Base-by-base conservation (phyloP, 257 asterid genomes). In the Haberlea rhodopensis region DNA sequence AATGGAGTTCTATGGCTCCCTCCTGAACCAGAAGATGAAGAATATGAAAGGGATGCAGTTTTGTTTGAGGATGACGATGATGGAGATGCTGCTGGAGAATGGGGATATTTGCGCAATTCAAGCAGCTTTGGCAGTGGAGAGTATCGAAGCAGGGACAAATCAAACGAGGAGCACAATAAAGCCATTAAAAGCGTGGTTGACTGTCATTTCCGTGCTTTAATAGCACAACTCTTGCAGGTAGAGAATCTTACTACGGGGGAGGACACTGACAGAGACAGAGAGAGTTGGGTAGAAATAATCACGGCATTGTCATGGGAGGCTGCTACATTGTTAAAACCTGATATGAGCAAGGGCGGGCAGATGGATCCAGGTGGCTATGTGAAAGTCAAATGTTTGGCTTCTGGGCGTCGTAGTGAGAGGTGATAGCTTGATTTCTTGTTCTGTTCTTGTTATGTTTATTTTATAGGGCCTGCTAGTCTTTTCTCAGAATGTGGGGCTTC, bases 331-430 rank as follows among this genome's bases (percentile, higher is more conserved):
- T 76, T 92, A 68, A 92, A 85, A 82, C 97, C 96, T 52, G 99
- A 92, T 71, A 92, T 72, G 62, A 92, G 97, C 79, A 83, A 82
- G 61, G 87, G 99, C 57, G 97, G 94, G 57, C 96, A 91, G 78
- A 92, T 89, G 97, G 97, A 92, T 77, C 99, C 97, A 1, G 96
- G 94, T 68, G 89, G 94, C 10, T 92, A 92, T 64, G 97, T 89
- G 61, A 92, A 92, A 79, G 95, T 92, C 21, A 89, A 92, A 77
- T 89, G 99, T 75, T 73, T 89, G 59, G 96, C 97, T 55, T 83
- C 97, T 40, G 99, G 99, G 53, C 82, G 60, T 72, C 95, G 94
- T 27, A 84, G 87, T 52, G 94, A 92, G 70, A 87, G 99, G 99
- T 92, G 82, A 75, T 53, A 59, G 43, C 74, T 75, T 61, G 8